Evolutionary conservation across 164 flowering plant species (phyloP).

Genomic region (Protea cynaroides): DNA sequence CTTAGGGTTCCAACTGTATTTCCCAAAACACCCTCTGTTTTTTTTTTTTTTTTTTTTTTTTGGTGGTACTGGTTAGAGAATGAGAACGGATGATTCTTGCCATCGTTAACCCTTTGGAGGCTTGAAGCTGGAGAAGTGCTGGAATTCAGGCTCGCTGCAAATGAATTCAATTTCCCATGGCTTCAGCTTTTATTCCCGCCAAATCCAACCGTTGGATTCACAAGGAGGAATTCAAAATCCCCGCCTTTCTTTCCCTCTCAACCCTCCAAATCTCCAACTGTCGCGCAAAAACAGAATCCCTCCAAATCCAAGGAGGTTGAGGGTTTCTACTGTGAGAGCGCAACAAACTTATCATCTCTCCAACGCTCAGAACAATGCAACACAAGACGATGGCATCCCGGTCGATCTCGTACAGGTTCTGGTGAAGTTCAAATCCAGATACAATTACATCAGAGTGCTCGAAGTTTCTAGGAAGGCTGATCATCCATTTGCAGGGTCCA

Average conservation of each 20-base stretch:
- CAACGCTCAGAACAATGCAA: conserved; percentile 8
- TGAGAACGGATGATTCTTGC: no score
- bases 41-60: no score
- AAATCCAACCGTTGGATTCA: conserved; percentile 12
- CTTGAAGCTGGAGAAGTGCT: no score
- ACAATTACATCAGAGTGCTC: conserved; percentile 76
- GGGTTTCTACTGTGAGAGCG: conserved; percentile 13
- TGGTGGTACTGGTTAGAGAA: no score
- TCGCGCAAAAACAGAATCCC: background rate
- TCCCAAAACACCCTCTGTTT: no score
- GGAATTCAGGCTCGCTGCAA: background rate
- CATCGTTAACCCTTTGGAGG: no score
- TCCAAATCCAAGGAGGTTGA: conserved; percentile 1
- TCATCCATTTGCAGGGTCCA: conserved; percentile 81
- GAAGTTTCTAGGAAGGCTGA: conserved; percentile 68
- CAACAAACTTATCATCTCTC: conserved; percentile 19
- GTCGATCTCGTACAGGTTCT: conserved; percentile 48
- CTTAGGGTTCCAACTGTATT: no score
- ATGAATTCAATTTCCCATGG: conserved; percentile 3
- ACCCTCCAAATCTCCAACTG: conserved; percentile 4
- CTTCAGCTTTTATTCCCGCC: conserved; percentile 6
- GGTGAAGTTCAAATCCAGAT: conserved; percentile 61
- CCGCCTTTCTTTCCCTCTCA: conserved; percentile 9
- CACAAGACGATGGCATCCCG: conserved; percentile 58
- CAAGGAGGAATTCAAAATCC: conserved; percentile 7